phyloP scores from a whole-genome alignment of 1,284 basidiomycete genomes.

The Ustilago sp. region DNA sequence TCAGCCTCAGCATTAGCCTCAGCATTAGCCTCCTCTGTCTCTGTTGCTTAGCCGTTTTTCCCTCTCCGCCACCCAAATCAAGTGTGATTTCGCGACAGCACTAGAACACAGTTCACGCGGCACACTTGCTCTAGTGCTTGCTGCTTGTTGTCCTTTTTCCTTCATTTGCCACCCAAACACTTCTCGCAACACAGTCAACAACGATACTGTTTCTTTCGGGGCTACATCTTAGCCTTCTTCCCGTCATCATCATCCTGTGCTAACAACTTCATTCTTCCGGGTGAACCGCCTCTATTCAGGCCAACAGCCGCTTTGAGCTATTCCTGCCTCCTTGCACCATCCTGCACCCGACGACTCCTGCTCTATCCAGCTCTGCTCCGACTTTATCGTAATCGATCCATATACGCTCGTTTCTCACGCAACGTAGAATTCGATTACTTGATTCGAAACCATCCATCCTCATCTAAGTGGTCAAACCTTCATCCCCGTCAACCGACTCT shows the following conservation, averaged over 20 bases:
- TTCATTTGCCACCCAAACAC: not conserved
- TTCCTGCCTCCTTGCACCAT: slow-evolving; percentile 29
- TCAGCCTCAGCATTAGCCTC: no score
- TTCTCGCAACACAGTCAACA: not conserved
- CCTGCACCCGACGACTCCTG: slow-evolving; percentile 23
- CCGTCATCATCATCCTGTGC: not conserved
- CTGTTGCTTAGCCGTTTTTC: not conserved
- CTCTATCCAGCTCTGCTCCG: not conserved
- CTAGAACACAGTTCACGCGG: not conserved
- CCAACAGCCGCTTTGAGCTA: slow-evolving; percentile 10
- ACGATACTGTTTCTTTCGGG: no score
- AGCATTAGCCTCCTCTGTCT: not conserved
- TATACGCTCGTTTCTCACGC: not conserved
- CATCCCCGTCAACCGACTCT: not conserved
- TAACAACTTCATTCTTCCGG: not conserved
- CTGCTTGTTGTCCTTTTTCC: no score
- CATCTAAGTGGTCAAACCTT: not conserved
- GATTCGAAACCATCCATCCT: no score
- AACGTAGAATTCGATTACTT: not conserved
- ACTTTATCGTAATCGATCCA: not conserved
- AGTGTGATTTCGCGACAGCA: not conserved
- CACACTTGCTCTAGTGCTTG: not conserved
- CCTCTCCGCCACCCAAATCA: not conserved
- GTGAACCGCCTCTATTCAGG: slow-evolving; percentile 32
- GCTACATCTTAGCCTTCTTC: not conserved